Percentiles rank a stretch among this genome's conserved stretches.
phyloP scores from a whole-genome alignment of 106 monocot genomes.

The Acanthochlamys bracteata region DNA sequence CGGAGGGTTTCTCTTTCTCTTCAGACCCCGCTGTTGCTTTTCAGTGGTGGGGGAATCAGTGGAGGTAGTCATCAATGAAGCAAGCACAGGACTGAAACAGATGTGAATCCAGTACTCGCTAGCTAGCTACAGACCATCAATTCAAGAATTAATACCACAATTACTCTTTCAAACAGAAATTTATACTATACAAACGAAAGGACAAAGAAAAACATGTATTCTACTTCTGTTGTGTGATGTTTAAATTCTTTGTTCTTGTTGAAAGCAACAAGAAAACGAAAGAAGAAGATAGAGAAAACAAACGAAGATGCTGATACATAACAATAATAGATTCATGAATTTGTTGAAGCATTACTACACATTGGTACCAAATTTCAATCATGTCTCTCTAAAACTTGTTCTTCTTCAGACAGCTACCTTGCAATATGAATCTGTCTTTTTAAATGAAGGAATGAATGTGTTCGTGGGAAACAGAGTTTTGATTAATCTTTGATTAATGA shows the following conservation, averaged over 20 bases:
- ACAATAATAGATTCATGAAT: too few species aligned
- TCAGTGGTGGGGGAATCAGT: neutral
- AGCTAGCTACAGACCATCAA: neutral
- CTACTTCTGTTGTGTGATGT: neutral
- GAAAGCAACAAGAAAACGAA: neutral
- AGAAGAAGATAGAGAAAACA: neutral
- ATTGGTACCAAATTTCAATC: too few species aligned
- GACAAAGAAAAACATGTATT: neutral
- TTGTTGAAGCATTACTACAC: too few species aligned
- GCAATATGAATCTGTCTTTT: too few species aligned
- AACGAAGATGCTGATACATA: too few species aligned
- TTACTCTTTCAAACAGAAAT: neutral
- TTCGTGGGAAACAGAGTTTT: too few species aligned
- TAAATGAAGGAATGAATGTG: too few species aligned
- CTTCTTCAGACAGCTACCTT: too few species aligned
- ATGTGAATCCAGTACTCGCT: too few species aligned
- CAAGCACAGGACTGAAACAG: neutral
- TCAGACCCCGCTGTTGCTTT: neutral
- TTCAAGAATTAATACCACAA: too few species aligned
- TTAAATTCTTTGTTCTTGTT: neutral
- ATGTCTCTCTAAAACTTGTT: too few species aligned
- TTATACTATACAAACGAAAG: neutral
- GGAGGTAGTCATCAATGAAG: neutral
- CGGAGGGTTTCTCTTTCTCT: neutral
- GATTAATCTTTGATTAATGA: too few species aligned